These are phyloP conservation scores for Fusarium solani-melongenae DNA, from an alignment of 2,329 filamentous ascomycete genomes.

Conservation along the genomic window DNA sequence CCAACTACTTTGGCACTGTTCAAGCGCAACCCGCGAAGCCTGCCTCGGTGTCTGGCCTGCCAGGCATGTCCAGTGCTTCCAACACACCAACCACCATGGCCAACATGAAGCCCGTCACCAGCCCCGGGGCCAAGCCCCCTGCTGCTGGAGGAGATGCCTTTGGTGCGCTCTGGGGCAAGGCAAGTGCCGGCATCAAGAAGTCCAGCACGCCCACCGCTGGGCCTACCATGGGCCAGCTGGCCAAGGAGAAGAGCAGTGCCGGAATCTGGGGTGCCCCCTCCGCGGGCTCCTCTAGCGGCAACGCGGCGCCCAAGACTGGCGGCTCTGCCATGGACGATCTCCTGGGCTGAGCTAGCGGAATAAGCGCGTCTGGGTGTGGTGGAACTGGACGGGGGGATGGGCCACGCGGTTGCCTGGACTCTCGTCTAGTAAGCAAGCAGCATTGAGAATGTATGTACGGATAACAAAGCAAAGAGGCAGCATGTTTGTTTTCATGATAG, in stretches of 20 bases:
- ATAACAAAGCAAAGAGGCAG: slow-evolving; percentile 39
- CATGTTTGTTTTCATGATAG: slow-evolving; percentile 49
- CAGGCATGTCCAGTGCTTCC: slow-evolving; percentile 48
- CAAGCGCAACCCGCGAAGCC: slow-evolving; percentile 52
- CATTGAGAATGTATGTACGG: slow-evolving; percentile 37
- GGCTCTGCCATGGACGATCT: slow-evolving; percentile 60
- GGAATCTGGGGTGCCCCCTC: slow-evolving; percentile 89
- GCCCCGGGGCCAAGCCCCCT: slow-evolving; percentile 64
- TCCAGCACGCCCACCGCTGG: slow-evolving; percentile 68
- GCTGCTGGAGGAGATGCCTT: slow-evolving; percentile 83
- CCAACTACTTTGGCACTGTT: slow-evolving; percentile 96
- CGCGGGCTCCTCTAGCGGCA: slow-evolving; percentile 45
- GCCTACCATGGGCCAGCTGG: slow-evolving; percentile 89
- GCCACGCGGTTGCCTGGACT: slow-evolving; percentile 1
- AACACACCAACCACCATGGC: slow-evolving; percentile 53
- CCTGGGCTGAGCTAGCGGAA: slow-evolving; percentile 52
- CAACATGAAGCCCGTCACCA: slow-evolving; percentile 60
- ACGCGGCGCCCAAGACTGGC: slow-evolving; percentile 43
- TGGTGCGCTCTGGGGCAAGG: slow-evolving; percentile 84
- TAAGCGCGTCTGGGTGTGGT: slow-evolving; percentile 8
- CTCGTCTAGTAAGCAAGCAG: slow-evolving; percentile 10
- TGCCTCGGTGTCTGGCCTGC: slow-evolving; percentile 45
- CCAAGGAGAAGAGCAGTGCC: slow-evolving; percentile 96
- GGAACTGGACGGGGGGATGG: slow-evolving; percentile 24
- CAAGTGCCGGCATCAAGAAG: slow-evolving; percentile 82